Evolutionary conservation across 139 green algal genomes (phyloP).

Genomic region (Chloropicon primus): DNA sequence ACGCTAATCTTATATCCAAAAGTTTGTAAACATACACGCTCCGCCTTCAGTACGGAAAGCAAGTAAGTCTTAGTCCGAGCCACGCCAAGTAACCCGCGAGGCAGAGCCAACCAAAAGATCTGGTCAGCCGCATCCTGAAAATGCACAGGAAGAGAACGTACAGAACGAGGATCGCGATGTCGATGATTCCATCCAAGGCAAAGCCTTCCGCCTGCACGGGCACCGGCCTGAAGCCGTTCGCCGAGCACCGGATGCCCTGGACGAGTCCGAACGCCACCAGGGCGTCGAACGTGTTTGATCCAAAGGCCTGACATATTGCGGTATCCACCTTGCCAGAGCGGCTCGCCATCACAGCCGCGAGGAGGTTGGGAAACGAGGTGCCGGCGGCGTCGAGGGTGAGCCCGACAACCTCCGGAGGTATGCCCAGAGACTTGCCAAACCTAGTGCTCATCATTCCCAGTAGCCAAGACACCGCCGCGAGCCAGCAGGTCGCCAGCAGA

Average conservation of each 20-base stretch:
- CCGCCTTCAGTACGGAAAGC: too few relatives aligned
- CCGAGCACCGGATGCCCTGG: not conserved
- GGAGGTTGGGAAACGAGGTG: not conserved
- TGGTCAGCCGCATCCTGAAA: conserved; percentile 2
- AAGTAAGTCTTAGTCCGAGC: not conserved
- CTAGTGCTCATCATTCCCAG: not conserved
- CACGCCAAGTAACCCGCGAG: not conserved
- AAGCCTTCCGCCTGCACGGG: not conserved
- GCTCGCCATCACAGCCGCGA: not conserved
- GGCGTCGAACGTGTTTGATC: conserved; percentile 1
- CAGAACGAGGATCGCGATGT: not conserved
- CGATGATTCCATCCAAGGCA: not conserved
- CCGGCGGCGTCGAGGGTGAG: conserved; percentile 3
- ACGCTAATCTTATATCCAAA: too few relatives aligned
- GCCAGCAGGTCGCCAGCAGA: not conserved
- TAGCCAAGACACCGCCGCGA: not conserved
- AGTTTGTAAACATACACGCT: too few relatives aligned
- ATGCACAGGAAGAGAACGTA: not conserved
- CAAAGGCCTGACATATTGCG: conserved; percentile 4
- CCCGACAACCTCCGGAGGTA: not conserved
- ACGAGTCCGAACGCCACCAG: not conserved
- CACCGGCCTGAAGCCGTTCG: not conserved
- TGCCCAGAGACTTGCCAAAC: not conserved
- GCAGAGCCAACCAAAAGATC: not conserved
- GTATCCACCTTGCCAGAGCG: not conserved